Evolutionary conservation across 2,329 filamentous ascomycete species (phyloP).

Genomic region (Fusarium sp.): DNA sequence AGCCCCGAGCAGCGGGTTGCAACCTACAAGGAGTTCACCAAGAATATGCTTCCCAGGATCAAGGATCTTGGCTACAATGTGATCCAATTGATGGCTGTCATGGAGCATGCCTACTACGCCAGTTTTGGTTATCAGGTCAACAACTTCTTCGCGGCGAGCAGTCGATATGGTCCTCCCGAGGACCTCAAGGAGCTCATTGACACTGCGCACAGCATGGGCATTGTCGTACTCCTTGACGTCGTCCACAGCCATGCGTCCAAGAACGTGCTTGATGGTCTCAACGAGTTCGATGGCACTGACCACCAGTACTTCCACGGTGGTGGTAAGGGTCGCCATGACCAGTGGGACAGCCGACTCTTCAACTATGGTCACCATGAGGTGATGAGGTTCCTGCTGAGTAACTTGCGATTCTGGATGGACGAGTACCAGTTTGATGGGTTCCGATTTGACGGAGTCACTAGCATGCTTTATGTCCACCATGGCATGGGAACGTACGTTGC

Average conservation of each 20-base stretch:
- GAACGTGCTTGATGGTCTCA: constrained; percentile 94
- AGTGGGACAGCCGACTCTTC: constrained; percentile 97
- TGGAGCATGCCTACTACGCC: constrained; percentile 99
- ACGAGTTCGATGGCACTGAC: constrained; percentile 95
- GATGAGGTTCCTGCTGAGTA: constrained; percentile 93
- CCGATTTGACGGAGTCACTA: constrained; percentile 97
- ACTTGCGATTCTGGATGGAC: constrained; percentile 98
- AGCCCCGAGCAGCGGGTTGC: constrained; percentile 89
- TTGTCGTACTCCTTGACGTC: constrained; percentile 92
- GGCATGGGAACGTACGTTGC: constrained; percentile 89
- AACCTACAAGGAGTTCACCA: constrained; percentile 97
- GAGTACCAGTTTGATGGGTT: constrained; percentile 98
- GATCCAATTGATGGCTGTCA: constrained; percentile 98
- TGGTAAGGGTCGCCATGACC: constrained; percentile 83
- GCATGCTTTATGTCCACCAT: constrained; percentile 96
- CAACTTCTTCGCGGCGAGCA: constrained; percentile 98
- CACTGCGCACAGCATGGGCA: constrained; percentile 89
- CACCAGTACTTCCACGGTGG: constrained; percentile 96
- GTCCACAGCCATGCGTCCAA: constrained; percentile 99
- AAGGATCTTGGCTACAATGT: constrained; percentile 93
- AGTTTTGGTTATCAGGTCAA: constrained; percentile 99
- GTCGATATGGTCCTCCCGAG: constrained; percentile 91
- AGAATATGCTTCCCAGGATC: constrained; percentile 91
- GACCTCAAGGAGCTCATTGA: constrained; percentile 97
- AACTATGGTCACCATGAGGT: constrained; percentile 98